Conservation (phyloP, 2,329 filamentous ascomycete genomes). For the Ceratocystis variospora region DNA sequence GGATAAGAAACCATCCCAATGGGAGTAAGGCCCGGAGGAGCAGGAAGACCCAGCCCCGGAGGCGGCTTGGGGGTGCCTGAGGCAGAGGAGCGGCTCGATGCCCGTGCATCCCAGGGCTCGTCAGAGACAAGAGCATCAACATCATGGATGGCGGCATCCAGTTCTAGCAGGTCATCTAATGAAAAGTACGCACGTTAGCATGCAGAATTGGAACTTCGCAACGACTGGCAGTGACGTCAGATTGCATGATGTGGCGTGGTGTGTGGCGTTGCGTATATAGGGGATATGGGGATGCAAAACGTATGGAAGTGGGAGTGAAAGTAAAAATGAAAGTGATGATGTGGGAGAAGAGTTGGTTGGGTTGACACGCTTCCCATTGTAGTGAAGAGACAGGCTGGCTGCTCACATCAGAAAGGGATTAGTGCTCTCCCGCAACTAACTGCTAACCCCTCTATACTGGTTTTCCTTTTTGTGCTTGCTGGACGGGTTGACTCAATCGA, state of each 20-base stretch:
- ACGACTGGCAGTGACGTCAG: conserved; percentile 13
- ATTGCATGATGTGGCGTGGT: neutral
- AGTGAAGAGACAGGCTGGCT: neutral
- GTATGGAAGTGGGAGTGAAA: neutral
- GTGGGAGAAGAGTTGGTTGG: neutral
- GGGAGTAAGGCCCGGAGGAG: conserved; percentile 23
- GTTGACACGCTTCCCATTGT: neutral
- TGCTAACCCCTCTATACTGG: neutral
- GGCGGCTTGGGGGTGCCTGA: conserved; percentile 9
- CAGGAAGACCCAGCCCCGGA: conserved; percentile 20
- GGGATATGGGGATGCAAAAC: neutral
- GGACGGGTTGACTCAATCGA: neutral
- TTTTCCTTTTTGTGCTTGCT: neutral
- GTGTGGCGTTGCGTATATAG: neutral
- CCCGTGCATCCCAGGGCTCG: conserved; percentile 24
- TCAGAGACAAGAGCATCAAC: conserved; percentile 58
- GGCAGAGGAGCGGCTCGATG: neutral
- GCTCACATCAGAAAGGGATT: neutral
- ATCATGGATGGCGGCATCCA: conserved; percentile 48
- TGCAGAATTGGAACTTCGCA: conserved; percentile 20
- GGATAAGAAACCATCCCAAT: neutral
- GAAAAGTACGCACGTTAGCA: conserved; percentile 31
- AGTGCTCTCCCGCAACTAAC: neutral
- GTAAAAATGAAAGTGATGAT: neutral
- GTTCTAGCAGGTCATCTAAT: conserved; percentile 45